Percentiles rank a stretch among this genome's conserved stretches.
Conservation (phyloP, 1,139 yeast species). For the Yamadazyma trypodendri region DNA sequence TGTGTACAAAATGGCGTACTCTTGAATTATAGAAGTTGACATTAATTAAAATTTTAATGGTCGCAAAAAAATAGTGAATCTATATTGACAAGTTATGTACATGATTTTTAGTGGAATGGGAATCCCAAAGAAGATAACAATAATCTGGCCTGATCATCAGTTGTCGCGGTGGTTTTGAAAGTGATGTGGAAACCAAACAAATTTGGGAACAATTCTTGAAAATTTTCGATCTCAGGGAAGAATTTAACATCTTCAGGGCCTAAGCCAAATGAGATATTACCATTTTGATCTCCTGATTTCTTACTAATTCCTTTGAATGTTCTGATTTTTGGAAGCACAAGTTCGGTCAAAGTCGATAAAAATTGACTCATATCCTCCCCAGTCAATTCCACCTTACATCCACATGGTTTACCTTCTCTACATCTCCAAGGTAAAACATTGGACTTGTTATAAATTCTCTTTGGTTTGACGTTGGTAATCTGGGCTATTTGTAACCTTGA, state of each 20-base stretch:
- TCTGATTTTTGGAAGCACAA: slow-evolving; percentile 91
- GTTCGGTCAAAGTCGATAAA: slow-evolving; percentile 78
- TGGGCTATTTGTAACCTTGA: slow-evolving; percentile 85
- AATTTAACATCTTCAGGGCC: slow-evolving; percentile 71
- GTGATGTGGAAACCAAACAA: slow-evolving; percentile 86
- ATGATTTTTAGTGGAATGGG: slow-evolving; percentile 49
- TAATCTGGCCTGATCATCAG: slow-evolving; percentile 89
- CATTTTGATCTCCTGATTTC: slow-evolving; percentile 78
- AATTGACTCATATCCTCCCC: slow-evolving; percentile 90
- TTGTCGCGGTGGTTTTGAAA: slow-evolving; percentile 84
- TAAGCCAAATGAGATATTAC: slow-evolving; percentile 85
- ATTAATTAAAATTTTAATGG: no score
- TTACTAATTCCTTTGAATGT: slow-evolving; percentile 78
- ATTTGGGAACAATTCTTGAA: slow-evolving; percentile 86
- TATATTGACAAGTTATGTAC: neutral
- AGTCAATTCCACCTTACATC: slow-evolving; percentile 75
- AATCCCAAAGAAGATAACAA: slow-evolving; percentile 80
- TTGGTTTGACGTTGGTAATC: slow-evolving; percentile 86
- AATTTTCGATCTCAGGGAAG: slow-evolving; percentile 93
- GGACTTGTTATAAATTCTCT: slow-evolving; percentile 67
- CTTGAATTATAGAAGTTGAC: slow-evolving; percentile 13
- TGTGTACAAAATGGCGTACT: slow-evolving; percentile 35
- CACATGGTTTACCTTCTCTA: slow-evolving; percentile 88
- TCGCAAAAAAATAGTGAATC: neutral
- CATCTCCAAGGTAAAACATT: slow-evolving; percentile 87